These are phyloP conservation scores for Clonostachys rhizophaga DNA, from an alignment of 2,329 filamentous ascomycete species.

Conservation along the genomic window DNA sequence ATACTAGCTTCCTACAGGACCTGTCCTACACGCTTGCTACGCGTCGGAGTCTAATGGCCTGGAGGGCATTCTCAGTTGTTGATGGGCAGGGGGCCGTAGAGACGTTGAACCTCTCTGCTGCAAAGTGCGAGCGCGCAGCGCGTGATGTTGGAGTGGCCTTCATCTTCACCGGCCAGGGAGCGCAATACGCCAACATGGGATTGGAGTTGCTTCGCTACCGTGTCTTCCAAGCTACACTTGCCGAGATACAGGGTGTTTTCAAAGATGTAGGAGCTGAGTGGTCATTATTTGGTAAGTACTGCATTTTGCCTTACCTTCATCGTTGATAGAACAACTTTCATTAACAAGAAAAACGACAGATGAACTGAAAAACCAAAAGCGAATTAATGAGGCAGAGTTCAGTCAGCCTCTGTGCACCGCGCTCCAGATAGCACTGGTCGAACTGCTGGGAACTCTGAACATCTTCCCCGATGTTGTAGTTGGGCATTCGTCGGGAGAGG, in stretches of 20 bases:
- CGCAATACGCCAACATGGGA: constrained; percentile 13
- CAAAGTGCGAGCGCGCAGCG: no score
- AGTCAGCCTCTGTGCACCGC: constrained; percentile 16
- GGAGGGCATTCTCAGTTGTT: constrained; percentile 4
- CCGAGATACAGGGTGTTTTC: not conserved
- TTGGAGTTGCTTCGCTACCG: constrained; percentile 3
- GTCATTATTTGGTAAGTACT: not conserved
- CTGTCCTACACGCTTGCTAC: constrained; percentile 9
- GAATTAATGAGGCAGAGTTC: constrained; percentile 22
- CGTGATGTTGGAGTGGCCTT: no score
- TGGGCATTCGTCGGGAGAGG: constrained; percentile 33
- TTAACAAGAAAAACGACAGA: not conserved
- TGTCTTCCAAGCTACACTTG: not conserved
- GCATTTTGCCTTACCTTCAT: no score
- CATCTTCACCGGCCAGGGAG: constrained; percentile 16
- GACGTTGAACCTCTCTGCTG: no score
- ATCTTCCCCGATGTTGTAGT: constrained; percentile 21
- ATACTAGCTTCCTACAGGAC: constrained; percentile 2
- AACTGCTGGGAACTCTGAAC: constrained; percentile 21
- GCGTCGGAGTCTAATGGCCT: constrained; percentile 5
- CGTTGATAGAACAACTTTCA: not conserved
- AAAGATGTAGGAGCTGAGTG: not conserved
- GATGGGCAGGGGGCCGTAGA: no score
- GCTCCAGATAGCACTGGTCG: constrained; percentile 18
- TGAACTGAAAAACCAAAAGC: not conserved